Evolutionary conservation across 1,284 basidiomycete genomes (phyloP), one percentile per base, ranked within the genome.

Genomic region (Malassezia slooffiae): DNA sequence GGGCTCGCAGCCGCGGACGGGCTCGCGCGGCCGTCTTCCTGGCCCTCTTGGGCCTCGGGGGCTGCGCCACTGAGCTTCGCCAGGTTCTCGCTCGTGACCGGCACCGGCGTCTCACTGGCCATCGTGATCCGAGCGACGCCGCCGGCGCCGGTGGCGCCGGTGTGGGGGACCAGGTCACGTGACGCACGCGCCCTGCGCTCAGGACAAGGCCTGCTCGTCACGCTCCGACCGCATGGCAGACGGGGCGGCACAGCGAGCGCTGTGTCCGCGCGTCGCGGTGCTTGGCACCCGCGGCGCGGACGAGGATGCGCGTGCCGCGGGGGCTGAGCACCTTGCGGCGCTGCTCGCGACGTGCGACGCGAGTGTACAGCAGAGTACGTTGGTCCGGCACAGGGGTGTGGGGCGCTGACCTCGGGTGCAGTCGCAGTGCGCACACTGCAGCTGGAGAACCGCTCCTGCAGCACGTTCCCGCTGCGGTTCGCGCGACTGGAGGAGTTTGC

Each of bases 401-500:
- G 3, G 27, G 8, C 3, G 29, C 11, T 21, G 8, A 39, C 15
- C 21, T 23, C 11, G 12, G 12, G 29, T 22, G 7, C 33, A 58
- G 56, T 67, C 20, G 51, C 56, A 7, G 57, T 66, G 3, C 55
- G 60, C 28, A 68, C 65, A 3, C 59, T 62, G 7, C 60, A 65
- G 47, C 56, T 68, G 4, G 63, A 59, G 38, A 53, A 45, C 7
- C 50, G 57, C 19, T 32, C 46, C 8, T 58, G 52, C 39, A 39
- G 58, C 22, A 44, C 43, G 13, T 68, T 67, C 32, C 56, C 58
- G 2, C 52, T 68, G 11, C 55, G 60, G 16, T 62, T 68, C 36
- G 63, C 67, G 19, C 26, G 48, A 5, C 48, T 61, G 31, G 34
- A 48, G 27, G 32, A 50, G 10, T 67, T 66, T 41, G 45, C 46